Percentiles rank a stretch among this genome's conserved stretches.
phyloP scores from a whole-genome alignment of 179 eudicot genomes.

The Spinacia oleracea region DNA sequence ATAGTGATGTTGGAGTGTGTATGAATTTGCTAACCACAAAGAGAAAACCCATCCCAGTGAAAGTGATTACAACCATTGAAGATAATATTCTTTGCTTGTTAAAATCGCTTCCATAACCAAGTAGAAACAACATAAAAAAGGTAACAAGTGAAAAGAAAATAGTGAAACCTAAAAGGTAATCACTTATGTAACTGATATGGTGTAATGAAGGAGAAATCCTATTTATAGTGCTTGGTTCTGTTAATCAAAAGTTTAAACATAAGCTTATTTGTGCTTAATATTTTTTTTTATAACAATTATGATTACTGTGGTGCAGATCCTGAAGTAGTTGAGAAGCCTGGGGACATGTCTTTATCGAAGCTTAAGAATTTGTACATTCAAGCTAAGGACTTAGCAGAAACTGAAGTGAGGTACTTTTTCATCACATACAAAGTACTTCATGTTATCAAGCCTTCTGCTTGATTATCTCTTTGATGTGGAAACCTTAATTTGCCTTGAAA shows the following conservation, averaged over 20 bases:
- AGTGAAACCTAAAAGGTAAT: not conserved
- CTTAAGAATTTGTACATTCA: conserved; percentile 65
- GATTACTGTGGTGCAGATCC: conserved; percentile 59
- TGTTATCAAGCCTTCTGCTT: not conserved
- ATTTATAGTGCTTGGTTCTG: not conserved
- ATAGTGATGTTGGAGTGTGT: not conserved
- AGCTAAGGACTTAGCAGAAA: conserved; percentile 84
- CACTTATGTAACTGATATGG: not conserved
- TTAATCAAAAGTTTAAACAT: not conserved
- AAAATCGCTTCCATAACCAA: not conserved
- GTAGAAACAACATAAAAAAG: not conserved
- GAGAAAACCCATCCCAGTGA: not conserved
- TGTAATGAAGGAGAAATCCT: not conserved
- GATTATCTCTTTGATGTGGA: not conserved
- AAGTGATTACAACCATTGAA: not conserved
- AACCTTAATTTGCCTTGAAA: not conserved
- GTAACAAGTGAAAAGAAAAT: not conserved
- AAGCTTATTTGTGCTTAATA: not conserved
- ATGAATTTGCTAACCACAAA: not conserved
- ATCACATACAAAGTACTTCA: not conserved
- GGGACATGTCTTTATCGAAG: conserved; percentile 65
- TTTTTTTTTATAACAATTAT: not conserved
- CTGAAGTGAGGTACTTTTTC: conserved; percentile 66
- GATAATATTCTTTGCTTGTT: not conserved
- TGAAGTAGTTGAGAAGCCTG: conserved; percentile 91